Evolutionary conservation across 177 flowering plant genomes (phyloP), one percentile per base, ranked within the genome.

Genomic region (Vitis hybrid): DNA sequence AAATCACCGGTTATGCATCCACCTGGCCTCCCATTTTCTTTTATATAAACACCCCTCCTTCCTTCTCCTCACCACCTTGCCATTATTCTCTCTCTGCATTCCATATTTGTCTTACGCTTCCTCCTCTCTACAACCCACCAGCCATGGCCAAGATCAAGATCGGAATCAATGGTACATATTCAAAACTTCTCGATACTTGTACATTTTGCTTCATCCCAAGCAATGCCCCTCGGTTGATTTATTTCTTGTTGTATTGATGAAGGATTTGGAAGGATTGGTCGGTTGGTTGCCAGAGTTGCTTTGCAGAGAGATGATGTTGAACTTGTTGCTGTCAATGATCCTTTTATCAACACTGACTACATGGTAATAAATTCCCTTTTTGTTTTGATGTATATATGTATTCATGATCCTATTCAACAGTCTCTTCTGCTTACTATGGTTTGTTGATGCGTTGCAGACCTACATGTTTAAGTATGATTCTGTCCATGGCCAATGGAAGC

Each of bases 261-360:
- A 79, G 85, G 85, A 33, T 82, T 82, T 56, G 85, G 85, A 75
- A 82, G 85, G 71, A 82, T 82, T 60, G 85, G 85, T 13, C 83
- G 85, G 53, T 69, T 79, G 77, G 85, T 82, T 20, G 85, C 85
- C 2, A 77, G 85, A 67, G 85, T 82, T 10, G 81, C 79, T 39
- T 77, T 82, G 1, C 85, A 75, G 74, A 77, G 83, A 9, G 83
- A 79, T 56, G 85, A 82, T 68, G 71, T 82, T 51, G 85, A 82
- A 62, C 85, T 82, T 26, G 85, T 82, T 51, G 85, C 85, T 51
- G 83, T 82, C n/a, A 82, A 82, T 65, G 85, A 82, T 65, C 85
- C 85, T 2, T 82, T 82, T 65, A 77, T 82, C 66, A 75, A 80
- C 76, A 77, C 79, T 33, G 85, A 79, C 31, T 82, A 82, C 78